These are phyloP conservation scores for Cladophialophora carrionii DNA, from an alignment of 2,329 filamentous ascomycete species.

Conservation along the genomic window DNA sequence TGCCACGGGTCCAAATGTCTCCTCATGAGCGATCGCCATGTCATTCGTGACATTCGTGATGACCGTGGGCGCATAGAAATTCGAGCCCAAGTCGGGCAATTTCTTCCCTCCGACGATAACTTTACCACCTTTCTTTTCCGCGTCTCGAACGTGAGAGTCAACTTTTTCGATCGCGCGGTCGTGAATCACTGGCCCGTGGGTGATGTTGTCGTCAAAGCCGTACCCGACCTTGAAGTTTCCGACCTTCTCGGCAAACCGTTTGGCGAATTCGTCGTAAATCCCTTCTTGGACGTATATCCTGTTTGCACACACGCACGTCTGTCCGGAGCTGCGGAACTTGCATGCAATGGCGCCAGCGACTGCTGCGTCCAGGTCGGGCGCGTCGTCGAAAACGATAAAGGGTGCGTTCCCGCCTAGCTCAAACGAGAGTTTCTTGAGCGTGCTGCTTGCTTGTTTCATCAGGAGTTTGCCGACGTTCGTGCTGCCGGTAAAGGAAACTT, in stretches of 20 bases:
- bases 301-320: slow-evolving; percentile 88
- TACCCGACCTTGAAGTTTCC: slow-evolving; percentile 53
- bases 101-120: slow-evolving; percentile 75
- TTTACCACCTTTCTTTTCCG: slow-evolving; percentile 74
- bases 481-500: slow-evolving; percentile 89
- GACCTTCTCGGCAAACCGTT: slow-evolving; percentile 59
- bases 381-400: slow-evolving; percentile 94
- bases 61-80: slow-evolving; percentile 90
- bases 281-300: slow-evolving; percentile 58
- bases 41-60: slow-evolving; percentile 81
- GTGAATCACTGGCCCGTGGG: slow-evolving; percentile 66
- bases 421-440: slow-evolving; percentile 83
- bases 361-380: slow-evolving; percentile 79
- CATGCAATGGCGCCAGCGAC: slow-evolving; percentile 80
- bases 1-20: slow-evolving; percentile 94
- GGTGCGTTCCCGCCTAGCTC: slow-evolving; percentile 94
- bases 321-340: slow-evolving; percentile 93
- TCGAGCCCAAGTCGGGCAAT: slow-evolving; percentile 72
- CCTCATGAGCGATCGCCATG: slow-evolving; percentile 83
- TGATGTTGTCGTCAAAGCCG: slow-evolving; percentile 52
- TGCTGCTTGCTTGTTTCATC: slow-evolving; percentile 85
- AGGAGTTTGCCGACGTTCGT: slow-evolving; percentile 71
- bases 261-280: slow-evolving; percentile 58
- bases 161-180: slow-evolving; percentile 79
- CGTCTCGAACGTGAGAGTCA: slow-evolving; percentile 77